Evolutionary conservation across 805 yeast genomes (phyloP).

Genomic region (Lachancea cidri): DNA sequence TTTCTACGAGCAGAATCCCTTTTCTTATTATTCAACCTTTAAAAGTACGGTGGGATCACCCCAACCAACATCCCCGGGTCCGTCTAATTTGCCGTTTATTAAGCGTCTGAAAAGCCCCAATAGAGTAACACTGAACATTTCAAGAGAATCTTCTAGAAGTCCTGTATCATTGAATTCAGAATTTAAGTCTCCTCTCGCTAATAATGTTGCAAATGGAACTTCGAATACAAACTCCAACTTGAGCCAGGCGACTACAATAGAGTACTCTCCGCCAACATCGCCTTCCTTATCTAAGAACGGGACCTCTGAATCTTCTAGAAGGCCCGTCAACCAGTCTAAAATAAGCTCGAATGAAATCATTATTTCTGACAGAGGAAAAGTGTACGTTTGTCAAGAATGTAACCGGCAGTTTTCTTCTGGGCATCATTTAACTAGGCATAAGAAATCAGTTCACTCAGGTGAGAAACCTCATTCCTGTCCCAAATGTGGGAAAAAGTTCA

Average conservation of each 20-base stretch:
- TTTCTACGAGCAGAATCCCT: slow-evolving; percentile 19
- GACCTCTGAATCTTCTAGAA: slow-evolving; percentile 7
- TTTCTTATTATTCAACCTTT: slow-evolving; percentile 16
- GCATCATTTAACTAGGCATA: slow-evolving; percentile 35
- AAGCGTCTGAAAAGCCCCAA: slow-evolving; percentile 30
- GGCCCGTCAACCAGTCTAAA: slow-evolving; percentile 21
- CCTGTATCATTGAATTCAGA: slow-evolving; percentile 24
- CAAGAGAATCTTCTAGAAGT: slow-evolving; percentile 30
- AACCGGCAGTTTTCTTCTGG: slow-evolving; percentile 35
- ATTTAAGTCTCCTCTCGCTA: slow-evolving; percentile 22
- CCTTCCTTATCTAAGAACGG: slow-evolving; percentile 7
- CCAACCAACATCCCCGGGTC: slow-evolving; percentile 12
- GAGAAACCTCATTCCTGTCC: slow-evolving; percentile 36
- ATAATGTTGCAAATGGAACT: slow-evolving; percentile 18
- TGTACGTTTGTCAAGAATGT: slow-evolving; percentile 34
- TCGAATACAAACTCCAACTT: slow-evolving; percentile 16
- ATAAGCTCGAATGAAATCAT: slow-evolving; percentile 30
- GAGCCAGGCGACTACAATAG: slow-evolving; percentile 19
- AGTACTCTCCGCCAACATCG: slow-evolving; percentile 14
- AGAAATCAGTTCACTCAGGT: slow-evolving; percentile 36
- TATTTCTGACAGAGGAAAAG: slow-evolving; percentile 32
- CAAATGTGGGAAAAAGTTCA: slow-evolving; percentile 34
- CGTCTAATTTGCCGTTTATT: slow-evolving; percentile 26
- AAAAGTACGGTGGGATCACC: slow-evolving; percentile 10
- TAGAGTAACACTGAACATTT: slow-evolving; percentile 30